Base-by-base conservation (phyloP, 163 green algal species). In the Prototheca stagnorum region DNA sequence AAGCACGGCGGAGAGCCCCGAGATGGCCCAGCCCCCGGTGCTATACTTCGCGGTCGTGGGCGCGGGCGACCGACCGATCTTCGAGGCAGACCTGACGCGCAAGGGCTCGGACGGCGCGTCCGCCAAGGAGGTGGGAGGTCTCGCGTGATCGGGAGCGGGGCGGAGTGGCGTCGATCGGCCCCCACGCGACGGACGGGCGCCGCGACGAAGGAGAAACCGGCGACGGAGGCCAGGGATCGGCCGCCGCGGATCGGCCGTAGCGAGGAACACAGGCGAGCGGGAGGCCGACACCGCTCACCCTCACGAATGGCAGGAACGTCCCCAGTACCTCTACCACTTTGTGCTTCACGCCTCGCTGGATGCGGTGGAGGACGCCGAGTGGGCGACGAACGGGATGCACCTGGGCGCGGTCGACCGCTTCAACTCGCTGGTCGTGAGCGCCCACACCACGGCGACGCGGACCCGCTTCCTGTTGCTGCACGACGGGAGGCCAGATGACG, bases 261-360 rank as follows among this genome's bases (percentile, higher is more conserved):
- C n/a, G n/a, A n/a, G n/a, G n/a, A n/a, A n/a, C n/a, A n/a, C n/a
- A n/a, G n/a, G n/a, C n/a, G n/a, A n/a, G n/a, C n/a, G n/a, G n/a
- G n/a, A n/a, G n/a, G n/a, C n/a, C n/a, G n/a, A n/a, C n/a, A n/a
- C n/a, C n/a, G n/a, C n/a, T n/a, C n/a, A n/a, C n/a, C n/a, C n/a
- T n/a, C n/a, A n/a, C n/a, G n/a, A n/a, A n/a, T 37, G 31, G 31
- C 31, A 81, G 61, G 74, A 84, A 62, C 74, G 83, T 41, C 66
- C 84, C 2, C 77, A 89, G 39, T 93, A 97, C 61, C 64, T 95
- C 15, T 83, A 95, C 53, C 80, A 96, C 45, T 96, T 97, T 65
- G 82, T 97, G 5, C 54, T 95, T 37, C 88, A 95, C 44, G 82
- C 84, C 0, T 65, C 88, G 0, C 59, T 95, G 35, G 88, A 97